Percentiles rank a stretch among this genome's conserved stretches.
These are phyloP conservation scores for Phytomonas sp. DNA, from an alignment of 208 protist species.

Conservation along the genomic window DNA sequence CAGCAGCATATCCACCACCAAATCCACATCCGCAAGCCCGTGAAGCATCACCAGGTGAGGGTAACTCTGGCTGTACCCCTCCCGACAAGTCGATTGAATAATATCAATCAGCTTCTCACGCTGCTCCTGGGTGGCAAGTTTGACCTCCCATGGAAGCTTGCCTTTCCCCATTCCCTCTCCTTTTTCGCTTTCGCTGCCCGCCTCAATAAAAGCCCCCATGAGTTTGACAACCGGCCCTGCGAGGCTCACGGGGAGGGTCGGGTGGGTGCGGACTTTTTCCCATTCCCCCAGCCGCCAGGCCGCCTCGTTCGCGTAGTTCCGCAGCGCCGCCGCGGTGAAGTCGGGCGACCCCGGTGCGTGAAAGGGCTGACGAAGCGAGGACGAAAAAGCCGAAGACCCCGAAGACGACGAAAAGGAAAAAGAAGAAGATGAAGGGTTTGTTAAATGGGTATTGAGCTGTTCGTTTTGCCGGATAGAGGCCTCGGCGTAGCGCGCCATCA, in stretches of 20 bases:
- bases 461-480: no score
- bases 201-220: no score
- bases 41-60: constrained; percentile 59
- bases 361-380: no score
- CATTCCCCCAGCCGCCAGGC: constrained; percentile 83
- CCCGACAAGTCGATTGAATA: constrained; percentile 45
- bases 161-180: no score
- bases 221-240: constrained; percentile 16
- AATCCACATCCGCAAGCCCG: constrained; percentile 69
- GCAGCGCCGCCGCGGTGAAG: constrained; percentile 39
- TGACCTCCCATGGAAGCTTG: no score
- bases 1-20: constrained; percentile 31
- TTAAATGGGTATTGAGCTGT: no score
- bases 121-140: no score
- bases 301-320: constrained; percentile 79
- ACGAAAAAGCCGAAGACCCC: no score
- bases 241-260: not conserved
- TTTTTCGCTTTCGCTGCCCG: no score
- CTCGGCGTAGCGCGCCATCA: constrained; percentile 78
- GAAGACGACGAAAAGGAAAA: no score
- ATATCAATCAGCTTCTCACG: constrained; percentile 42
- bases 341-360: no score
- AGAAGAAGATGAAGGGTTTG: no score
- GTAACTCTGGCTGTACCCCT: constrained; percentile 71
- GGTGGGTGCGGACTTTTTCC: constrained; percentile 34